Conservation (phyloP, 1,284 basidiomycete genomes). For the Ustilago bromivora region DNA sequence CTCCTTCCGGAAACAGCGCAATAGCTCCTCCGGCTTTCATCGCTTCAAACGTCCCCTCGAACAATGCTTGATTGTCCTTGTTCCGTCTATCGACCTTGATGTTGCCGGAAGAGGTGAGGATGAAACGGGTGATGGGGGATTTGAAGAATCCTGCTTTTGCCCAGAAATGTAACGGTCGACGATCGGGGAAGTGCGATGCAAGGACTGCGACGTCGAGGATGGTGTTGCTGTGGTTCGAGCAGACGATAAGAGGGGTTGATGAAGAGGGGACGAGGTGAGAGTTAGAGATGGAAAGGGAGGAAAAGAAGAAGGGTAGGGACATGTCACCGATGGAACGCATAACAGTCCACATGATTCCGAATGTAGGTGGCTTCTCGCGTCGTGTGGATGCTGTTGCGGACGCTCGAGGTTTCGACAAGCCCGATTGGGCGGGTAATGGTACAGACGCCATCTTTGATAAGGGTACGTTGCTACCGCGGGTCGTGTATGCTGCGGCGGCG, state of each 20-base stretch:
- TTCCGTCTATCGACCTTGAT: slow-evolving; percentile 94
- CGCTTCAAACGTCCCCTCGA: slow-evolving; percentile 88
- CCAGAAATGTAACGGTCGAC: slow-evolving; percentile 90
- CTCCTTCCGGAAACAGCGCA: slow-evolving; percentile 92
- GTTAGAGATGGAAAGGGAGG: slow-evolving; percentile 33
- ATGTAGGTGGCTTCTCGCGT: slow-evolving; percentile 22
- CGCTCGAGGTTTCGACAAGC: slow-evolving; percentile 4
- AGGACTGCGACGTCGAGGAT: slow-evolving; percentile 66
- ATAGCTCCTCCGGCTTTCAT: slow-evolving; percentile 82
- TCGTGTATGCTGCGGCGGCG: neutral
- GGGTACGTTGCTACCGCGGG: neutral
- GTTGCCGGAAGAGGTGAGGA: slow-evolving; percentile 90
- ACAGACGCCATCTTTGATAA: slow-evolving; percentile 12
- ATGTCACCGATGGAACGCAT: slow-evolving; percentile 59
- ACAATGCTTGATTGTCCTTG: slow-evolving; percentile 89
- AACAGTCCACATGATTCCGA: slow-evolving; percentile 58
- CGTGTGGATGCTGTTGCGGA: slow-evolving; percentile 8
- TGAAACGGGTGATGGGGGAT: slow-evolving; percentile 76
- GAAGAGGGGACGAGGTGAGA: slow-evolving; percentile 31
- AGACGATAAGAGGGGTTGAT: slow-evolving; percentile 49
- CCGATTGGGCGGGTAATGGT: slow-evolving; percentile 3
- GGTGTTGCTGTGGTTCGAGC: slow-evolving; percentile 73
- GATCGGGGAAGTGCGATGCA: slow-evolving; percentile 78
- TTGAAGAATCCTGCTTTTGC: slow-evolving; percentile 80
- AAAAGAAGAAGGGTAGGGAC: slow-evolving; percentile 54